Evolutionary conservation across 176 grass and related monocot species (phyloP), one percentile per base, ranked within the genome.

Genomic region (Oryza coarctata): DNA sequence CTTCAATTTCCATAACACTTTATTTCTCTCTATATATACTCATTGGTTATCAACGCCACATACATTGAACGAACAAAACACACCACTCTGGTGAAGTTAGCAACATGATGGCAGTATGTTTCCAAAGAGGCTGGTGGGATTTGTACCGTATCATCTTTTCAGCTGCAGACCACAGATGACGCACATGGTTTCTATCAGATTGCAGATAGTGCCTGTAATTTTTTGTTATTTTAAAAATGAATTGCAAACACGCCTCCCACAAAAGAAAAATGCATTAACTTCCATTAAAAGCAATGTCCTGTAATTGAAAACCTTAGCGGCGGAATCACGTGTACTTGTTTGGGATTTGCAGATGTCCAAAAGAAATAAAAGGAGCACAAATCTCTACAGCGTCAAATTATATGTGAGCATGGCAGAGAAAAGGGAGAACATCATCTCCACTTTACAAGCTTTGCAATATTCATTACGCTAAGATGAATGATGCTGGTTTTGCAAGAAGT

Each of bases 161-260:
- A 76, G 31, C 8, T 63, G 55, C 52, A 71, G 77, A 87, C 73
- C 73, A 77, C 65, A 50, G 11, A 18, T 1, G 49, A 0, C 7
- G 79, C 65, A 71, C 86, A 29, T 41, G 73, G 79, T 71, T 82
- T 77, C 31, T 34, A 26, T 67, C 15, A 13, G 33, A 62, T 39
- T 31, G 15, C 36, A 75, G 18, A n/a, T n/a, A 6, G 50, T 9
- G 50, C n/a, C 20, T 57, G 7, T n/a, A n/a, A 2, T n/a, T n/a
- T 49, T 49, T 57, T 1, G 14, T 50, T 6, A 3, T 50, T 50
- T 50, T 6, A 18, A 50, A 50, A 50, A 50, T 50, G 17, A 50
- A 50, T 17, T 18, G 5, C 47, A 18, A 50, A 18, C 47, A 50
- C 47, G 13, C 6, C 15, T 17, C 45, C 47, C 47, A 13, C 4